Evolutionary conservation across 495 filamentous ascomycete species (phyloP), one percentile per base, ranked within the genome.

Genomic region (Aspergillus asperescens): DNA sequence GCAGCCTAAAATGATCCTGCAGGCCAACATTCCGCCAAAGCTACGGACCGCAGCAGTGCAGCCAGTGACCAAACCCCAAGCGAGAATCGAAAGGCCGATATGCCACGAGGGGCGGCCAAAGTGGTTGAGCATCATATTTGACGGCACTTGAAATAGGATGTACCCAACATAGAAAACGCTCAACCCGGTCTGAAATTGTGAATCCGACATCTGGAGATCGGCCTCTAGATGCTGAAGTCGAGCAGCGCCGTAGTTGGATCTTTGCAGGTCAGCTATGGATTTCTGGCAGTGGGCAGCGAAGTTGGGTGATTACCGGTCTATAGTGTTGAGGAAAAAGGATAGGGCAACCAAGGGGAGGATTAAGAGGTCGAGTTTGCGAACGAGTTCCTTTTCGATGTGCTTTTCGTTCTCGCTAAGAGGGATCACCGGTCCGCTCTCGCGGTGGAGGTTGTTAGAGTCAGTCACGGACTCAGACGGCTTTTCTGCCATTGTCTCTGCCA

Each of bases 71-170:
- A 68, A 12, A 9, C 65, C 78, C 76, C 77, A 80, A 15, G 60
- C 62, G 28, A 70, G 65, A 59, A 76, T 68, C 39, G 66, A 75
- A 43, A 60, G 55, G 15, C 61, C 60, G 23, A 71, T 50, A 27
- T 71, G 69, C 12, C 69, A 50, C 5, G 62, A 61, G 4, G 70
- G 69, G 25, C 62, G 48, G 16, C 55, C 60, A 19, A 66, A 65
- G 47, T 74, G 70, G 61, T 77, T 76, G 24, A 81, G 67, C 41
- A 80, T 52, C 25, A 77, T 54, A 53, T 79, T 77, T 9, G 75
- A 79, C 0, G 78, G 79, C 5, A 34, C 56, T 55, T 69, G 66
- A 24, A 60, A 64, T 15, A 67, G 31, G 18, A 77, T 62, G 47
- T 72, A 75, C 4, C 69, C 69, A 16, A 75, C 66, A 41, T 75